Percentiles rank a stretch among this genome's conserved stretches.
Conservation (phyloP, 176 grass and related monocot species). For the Poa pratensis region DNA sequence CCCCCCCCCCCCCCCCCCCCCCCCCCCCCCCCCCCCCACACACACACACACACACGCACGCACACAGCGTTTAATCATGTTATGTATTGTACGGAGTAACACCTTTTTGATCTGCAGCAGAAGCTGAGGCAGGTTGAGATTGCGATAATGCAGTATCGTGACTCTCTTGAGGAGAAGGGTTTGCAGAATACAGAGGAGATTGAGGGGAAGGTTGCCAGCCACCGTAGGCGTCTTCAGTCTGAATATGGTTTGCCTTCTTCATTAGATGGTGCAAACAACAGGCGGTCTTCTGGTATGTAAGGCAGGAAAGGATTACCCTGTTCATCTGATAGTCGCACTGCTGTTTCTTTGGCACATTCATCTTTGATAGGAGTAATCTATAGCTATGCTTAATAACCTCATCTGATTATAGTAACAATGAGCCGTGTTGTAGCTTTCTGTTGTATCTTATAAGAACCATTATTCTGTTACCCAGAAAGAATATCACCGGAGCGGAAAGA, state of each 20-base stretch:
- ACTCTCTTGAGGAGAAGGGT: constrained; percentile 88
- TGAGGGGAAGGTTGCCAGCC: constrained; percentile 76
- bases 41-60: too few species aligned
- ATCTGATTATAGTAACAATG: not conserved
- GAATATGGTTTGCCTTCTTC: constrained; percentile 80
- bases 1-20: not conserved
- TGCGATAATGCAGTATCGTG: constrained; percentile 88
- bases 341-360: constrained; percentile 33
- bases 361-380: not conserved
- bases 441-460: not conserved
- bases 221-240: constrained; percentile 76
- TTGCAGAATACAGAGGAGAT: constrained; percentile 78
- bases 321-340: constrained; percentile 25
- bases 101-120: constrained; percentile 54
- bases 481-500: constrained; percentile 65
- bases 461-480: constrained; percentile 55
- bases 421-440: not conserved
- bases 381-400: not conserved
- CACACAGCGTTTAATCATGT: not conserved
- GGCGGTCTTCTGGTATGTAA: constrained; percentile 71
- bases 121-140: constrained; percentile 92
- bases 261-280: constrained; percentile 69
- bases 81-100: constrained; percentile 1
- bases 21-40: not conserved
- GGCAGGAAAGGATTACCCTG: not conserved